These are phyloP conservation scores for Gnomoniopsis sp. DNA, from an alignment of 2,329 filamentous ascomycete genomes.

Conservation along the genomic window DNA sequence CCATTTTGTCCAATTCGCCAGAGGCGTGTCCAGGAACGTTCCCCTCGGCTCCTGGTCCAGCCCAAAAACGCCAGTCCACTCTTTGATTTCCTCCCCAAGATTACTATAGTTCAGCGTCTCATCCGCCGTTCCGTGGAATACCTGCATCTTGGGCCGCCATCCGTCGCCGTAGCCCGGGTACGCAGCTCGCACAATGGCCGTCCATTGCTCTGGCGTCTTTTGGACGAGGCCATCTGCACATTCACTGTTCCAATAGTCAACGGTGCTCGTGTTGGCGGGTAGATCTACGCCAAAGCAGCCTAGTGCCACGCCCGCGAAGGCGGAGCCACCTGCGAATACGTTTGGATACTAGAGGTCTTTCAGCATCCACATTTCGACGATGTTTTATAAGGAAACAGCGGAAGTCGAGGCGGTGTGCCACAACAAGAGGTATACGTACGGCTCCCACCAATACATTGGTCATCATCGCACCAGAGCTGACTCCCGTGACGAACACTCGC, in stretches of 20 bases:
- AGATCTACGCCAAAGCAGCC: conserved; percentile 45
- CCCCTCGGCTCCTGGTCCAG: conserved; percentile 27
- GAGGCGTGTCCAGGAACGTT: conserved; percentile 29
- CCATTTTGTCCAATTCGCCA: conserved; percentile 34
- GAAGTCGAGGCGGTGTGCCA: too few species aligned
- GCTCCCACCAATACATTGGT: conserved; percentile 48
- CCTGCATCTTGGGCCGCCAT: conserved; percentile 51
- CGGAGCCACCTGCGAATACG: conserved; percentile 46
- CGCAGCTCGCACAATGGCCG: conserved; percentile 33
- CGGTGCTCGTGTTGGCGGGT: conserved; percentile 21
- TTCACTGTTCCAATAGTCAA: conserved; percentile 47
- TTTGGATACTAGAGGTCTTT: conserved; percentile 40
- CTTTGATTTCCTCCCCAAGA: conserved; percentile 51
- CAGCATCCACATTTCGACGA: neutral
- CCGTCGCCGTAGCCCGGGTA: conserved; percentile 47
- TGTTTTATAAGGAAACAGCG: neutral
- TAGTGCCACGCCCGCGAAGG: conserved; percentile 40
- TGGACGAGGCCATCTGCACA: conserved; percentile 48
- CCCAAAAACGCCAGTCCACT: conserved; percentile 44
- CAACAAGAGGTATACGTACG: neutral
- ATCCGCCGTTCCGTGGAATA: conserved; percentile 54
- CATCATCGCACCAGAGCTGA: conserved; percentile 55
- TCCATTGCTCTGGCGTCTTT: conserved; percentile 32
- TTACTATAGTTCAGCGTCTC: conserved; percentile 48
- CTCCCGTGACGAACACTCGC: conserved; percentile 49